A percentile compares a stretch with the other conserved stretches of the same genome.
These are phyloP conservation scores for Colletotrichum liaoningense DNA, from an alignment of 2,329 filamentous ascomycete genomes.

Conservation along the genomic window DNA sequence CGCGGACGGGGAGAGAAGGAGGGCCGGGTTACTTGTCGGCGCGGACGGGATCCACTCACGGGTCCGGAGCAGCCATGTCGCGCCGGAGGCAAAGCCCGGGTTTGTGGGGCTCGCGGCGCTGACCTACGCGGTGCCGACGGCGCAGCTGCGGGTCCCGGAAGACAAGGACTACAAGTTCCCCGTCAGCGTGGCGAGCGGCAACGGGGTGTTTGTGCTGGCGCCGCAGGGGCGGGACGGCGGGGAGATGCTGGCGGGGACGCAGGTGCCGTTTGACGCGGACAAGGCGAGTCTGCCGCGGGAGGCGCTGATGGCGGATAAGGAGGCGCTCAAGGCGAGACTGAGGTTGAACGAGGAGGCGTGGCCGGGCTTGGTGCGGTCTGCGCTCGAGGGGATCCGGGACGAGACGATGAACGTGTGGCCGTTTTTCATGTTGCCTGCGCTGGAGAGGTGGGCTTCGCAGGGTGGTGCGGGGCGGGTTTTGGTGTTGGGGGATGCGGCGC, in stretches of 20 bases:
- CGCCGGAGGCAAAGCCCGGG: conserved; percentile 58
- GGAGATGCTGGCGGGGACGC: conserved; percentile 53
- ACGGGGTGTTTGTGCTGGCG: conserved; percentile 62
- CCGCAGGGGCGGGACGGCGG: conserved; percentile 56
- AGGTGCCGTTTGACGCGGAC: conserved; percentile 49
- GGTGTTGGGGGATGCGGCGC: conserved; percentile 60
- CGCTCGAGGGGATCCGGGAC: conserved; percentile 44
- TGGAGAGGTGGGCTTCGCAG: conserved; percentile 55
- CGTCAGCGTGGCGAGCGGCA: conserved; percentile 53
- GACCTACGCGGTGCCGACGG: conserved; percentile 46
- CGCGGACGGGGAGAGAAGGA: conserved; percentile 53
- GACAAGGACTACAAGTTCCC: conserved; percentile 51
- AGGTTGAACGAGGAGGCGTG: conserved; percentile 48
- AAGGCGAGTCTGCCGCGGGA: conserved; percentile 56
- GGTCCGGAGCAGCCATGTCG: conserved; percentile 60
- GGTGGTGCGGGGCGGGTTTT: conserved; percentile 47
- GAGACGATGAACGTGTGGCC: conserved; percentile 59
- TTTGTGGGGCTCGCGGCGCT: conserved; percentile 62
- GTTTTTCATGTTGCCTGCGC: conserved; percentile 59
- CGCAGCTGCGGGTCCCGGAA: conserved; percentile 48
- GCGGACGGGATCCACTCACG: conserved; percentile 71
- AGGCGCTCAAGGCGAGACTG: conserved; percentile 47
- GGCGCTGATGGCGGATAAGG: conserved; percentile 51
- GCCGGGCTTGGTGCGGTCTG: conserved; percentile 49
- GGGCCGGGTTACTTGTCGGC: conserved; percentile 61